Base-by-base conservation (phyloP, 495 filamentous ascomycete genomes). In the Penicillium diatomitis region DNA sequence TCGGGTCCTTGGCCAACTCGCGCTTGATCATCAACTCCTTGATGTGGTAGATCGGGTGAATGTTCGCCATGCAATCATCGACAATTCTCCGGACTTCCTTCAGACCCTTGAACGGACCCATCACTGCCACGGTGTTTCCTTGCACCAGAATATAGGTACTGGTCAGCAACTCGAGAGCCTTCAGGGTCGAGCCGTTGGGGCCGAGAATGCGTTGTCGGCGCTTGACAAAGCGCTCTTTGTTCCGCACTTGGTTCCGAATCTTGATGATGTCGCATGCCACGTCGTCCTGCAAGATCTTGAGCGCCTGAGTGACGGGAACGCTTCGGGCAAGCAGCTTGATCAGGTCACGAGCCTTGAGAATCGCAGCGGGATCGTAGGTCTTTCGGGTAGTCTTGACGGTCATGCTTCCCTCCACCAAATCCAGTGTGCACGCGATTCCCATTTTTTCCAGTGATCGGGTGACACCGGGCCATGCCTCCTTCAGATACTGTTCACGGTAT, bases 11-110 rank as follows among this genome's bases (percentile, higher is more conserved):
- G 42, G 85, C 86, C n/a, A 99, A 75, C 69, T 99, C 94, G 30
- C 90, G 85, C 72, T 95, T 96, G 72, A 99, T 95, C 92, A 97
- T 96, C 62, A 97, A 78, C 65, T 96, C 90, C 73, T 99, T 99
- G 73, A 99, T 91, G 60, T 90, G 81, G 67, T 94, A 95, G 56
- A 90, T 90, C 2, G 86, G 85, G 62, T 94, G 89, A 53, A 96
- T 82, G 64, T 99, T 99, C 33, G 81, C 80, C 94, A 99, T 97
- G 68, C 88, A 95, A 65, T 96, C 92, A 64, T 95, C 84, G 4
- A 99, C 78, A 6, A 97, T 83, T 11, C 88, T 75, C 43, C 94
- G 84, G 8, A 96, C 82, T 61, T 96, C 90, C 67, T 97, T 97
- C 38, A 99, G 67, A 9, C 90, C 89, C 66, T 95, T 94, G 70